Conservation (phyloP, 805 yeast genomes). For the Nakazawaea populi region DNA sequence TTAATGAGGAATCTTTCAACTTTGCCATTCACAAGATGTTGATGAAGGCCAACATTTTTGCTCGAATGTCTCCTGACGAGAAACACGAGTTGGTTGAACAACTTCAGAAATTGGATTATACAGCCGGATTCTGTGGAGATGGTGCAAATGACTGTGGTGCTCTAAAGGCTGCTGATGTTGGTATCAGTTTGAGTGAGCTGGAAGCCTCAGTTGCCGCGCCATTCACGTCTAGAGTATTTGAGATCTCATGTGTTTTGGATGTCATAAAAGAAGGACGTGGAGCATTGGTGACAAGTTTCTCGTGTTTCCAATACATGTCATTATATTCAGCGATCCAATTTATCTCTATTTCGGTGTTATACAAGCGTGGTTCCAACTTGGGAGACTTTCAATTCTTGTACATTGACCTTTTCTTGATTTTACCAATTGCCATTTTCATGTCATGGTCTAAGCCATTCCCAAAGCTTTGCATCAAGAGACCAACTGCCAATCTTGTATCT, state of each 20-base stretch:
- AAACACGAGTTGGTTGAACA: conserved; percentile 92
- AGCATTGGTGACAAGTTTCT: conserved; percentile 87
- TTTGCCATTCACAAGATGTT: conserved; percentile 49
- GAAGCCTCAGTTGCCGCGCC: conserved; percentile 99
- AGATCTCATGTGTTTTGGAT: conserved; percentile 86
- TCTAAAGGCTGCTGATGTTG: conserved; percentile 94
- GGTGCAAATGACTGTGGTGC: conserved; percentile 99
- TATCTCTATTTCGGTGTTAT: conserved; percentile 76
- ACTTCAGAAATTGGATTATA: conserved; percentile 77
- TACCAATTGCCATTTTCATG: conserved; percentile 95
- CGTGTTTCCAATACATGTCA: conserved; percentile 98
- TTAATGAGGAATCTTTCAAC: conserved; percentile 42
- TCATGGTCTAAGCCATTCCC: conserved; percentile 89
- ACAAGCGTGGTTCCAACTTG: conserved; percentile 82
- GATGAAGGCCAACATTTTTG: conserved; percentile 72
- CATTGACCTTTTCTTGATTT: conserved; percentile 84
- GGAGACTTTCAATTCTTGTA: conserved; percentile 96
- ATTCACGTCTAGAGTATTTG: conserved; percentile 85
- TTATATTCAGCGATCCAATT: conserved; percentile 95
- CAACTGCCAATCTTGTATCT: conserved; percentile 90
- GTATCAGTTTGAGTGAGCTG: conserved; percentile 92
- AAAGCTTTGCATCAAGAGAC: conserved; percentile 61
- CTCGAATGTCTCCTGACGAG: conserved; percentile 99
- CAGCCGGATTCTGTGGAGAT: conserved; percentile 97
- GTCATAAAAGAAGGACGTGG: conserved; percentile 94